These are phyloP conservation scores for Clathrus columnatus DNA, from an alignment of 768 basidiomycete species.

Conservation along the genomic window DNA sequence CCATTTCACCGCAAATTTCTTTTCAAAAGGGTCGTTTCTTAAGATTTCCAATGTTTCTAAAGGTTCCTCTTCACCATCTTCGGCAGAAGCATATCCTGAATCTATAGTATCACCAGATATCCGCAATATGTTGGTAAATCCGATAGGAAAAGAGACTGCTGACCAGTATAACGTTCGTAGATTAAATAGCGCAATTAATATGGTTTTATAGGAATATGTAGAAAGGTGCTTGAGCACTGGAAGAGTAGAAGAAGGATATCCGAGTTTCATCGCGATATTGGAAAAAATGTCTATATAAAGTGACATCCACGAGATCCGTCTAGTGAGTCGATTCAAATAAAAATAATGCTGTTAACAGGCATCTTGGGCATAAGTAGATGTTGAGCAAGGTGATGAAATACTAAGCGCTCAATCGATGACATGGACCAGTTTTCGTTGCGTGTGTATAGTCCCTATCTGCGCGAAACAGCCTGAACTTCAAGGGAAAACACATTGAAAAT, in stretches of 20 bases:
- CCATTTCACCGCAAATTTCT: constrained; percentile 64
- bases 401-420: background rate
- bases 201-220: constrained; percentile 25
- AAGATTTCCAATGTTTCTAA: constrained; percentile 35
- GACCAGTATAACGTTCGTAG: constrained; percentile 47
- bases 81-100: constrained; percentile 73
- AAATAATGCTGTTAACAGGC: constrained; percentile 7
- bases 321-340: no score
- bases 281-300: background rate
- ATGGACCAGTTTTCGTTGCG: no score
- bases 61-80: constrained; percentile 35
- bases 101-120: constrained; percentile 41
- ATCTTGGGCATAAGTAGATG: background rate
- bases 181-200: constrained; percentile 34
- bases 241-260: constrained; percentile 44
- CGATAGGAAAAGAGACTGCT: constrained; percentile 22
- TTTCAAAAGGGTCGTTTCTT: constrained; percentile 58
- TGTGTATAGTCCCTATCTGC: no score
- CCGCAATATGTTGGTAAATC: constrained; percentile 1
- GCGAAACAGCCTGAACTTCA: background rate
- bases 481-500: background rate
- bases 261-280: constrained; percentile 14
- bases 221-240: constrained; percentile 43
- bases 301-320: no score
- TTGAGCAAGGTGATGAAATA: background rate